Evolutionary conservation across 495 filamentous ascomycete species (phyloP).

Genomic region (Hamigera avellanea): DNA sequence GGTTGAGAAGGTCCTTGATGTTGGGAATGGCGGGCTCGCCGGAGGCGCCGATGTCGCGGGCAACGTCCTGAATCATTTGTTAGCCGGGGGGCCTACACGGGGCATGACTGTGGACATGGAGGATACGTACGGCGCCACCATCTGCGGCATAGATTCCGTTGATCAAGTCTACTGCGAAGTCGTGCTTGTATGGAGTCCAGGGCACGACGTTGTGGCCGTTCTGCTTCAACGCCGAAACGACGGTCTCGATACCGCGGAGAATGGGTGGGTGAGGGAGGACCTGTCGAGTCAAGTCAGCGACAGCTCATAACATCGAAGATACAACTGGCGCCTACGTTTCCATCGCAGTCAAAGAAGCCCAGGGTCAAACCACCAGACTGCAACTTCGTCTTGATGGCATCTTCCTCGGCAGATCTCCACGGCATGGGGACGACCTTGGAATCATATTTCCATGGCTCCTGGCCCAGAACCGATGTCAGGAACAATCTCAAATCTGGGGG

Average conservation of each 20-base stretch:
- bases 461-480: slow-evolving; percentile 16
- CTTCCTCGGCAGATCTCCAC: slow-evolving; percentile 12
- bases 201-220: slow-evolving; percentile 6
- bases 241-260: slow-evolving; percentile 5
- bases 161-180: background rate
- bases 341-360: too few relatives aligned
- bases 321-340: too few relatives aligned
- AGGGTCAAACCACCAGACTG: slow-evolving; percentile 11
- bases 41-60: slow-evolving; percentile 24
- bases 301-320: too few relatives aligned
- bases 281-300: background rate
- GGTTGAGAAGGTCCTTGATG: slow-evolving; percentile 26
- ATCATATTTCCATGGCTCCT: slow-evolving; percentile 23
- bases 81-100: too few relatives aligned
- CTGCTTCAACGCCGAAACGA: background rate
- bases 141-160: too few relatives aligned
- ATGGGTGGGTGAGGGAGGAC: slow-evolving; percentile 13
- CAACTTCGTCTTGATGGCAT: slow-evolving; percentile 15
- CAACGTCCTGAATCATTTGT: slow-evolving; percentile 15
- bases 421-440: slow-evolving; percentile 20
- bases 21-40: slow-evolving; percentile 36
- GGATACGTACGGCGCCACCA: background rate
- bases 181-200: background rate
- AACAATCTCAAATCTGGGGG: slow-evolving; percentile 21
- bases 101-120: background rate